Conservation (phyloP, 352 stramenopile species). For the Globisporangium splendens region DNA sequence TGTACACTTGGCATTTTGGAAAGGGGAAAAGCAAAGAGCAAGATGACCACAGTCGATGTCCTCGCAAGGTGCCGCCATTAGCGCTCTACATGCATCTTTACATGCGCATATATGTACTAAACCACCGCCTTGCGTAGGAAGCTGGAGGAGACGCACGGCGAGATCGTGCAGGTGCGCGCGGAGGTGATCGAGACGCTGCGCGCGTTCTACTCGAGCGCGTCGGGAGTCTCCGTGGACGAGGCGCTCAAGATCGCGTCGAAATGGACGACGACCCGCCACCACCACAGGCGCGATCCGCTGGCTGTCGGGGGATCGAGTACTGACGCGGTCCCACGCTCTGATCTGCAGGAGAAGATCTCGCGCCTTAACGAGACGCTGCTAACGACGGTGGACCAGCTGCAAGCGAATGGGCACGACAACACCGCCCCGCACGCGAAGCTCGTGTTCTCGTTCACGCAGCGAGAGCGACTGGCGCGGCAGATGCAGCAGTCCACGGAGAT, state of each 20-base stretch:
- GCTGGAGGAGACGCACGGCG: slow-evolving; percentile 57
- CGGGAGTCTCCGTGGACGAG: slow-evolving; percentile 53
- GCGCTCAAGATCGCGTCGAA: slow-evolving; percentile 51
- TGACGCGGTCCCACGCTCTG: slow-evolving; percentile 21
- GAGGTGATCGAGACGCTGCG: slow-evolving; percentile 60
- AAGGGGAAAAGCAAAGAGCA: slow-evolving; percentile 10
- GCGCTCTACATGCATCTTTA: background rate
- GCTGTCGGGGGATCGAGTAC: background rate
- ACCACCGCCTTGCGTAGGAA: slow-evolving; percentile 28
- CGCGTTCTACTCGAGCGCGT: slow-evolving; percentile 59
- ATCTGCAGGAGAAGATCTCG: slow-evolving; percentile 48
- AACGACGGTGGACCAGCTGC: slow-evolving; percentile 46
- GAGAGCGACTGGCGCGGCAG: slow-evolving; percentile 53
- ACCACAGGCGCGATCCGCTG: slow-evolving; percentile 7
- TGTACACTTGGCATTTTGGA: background rate
- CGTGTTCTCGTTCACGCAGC: slow-evolving; percentile 51
- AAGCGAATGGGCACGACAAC: slow-evolving; percentile 23
- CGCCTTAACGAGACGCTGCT: slow-evolving; percentile 40
- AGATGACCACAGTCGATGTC: slow-evolving; percentile 16
- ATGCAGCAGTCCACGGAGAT: slow-evolving; percentile 61
- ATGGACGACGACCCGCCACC: slow-evolving; percentile 26
- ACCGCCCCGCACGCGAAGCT: slow-evolving; percentile 31
- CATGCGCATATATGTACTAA: background rate
- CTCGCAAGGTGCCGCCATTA: slow-evolving; percentile 14
- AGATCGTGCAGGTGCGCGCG: slow-evolving; percentile 51